Conservation (phyloP, 2,329 filamentous ascomycete genomes). For the Nemania abortiva region DNA sequence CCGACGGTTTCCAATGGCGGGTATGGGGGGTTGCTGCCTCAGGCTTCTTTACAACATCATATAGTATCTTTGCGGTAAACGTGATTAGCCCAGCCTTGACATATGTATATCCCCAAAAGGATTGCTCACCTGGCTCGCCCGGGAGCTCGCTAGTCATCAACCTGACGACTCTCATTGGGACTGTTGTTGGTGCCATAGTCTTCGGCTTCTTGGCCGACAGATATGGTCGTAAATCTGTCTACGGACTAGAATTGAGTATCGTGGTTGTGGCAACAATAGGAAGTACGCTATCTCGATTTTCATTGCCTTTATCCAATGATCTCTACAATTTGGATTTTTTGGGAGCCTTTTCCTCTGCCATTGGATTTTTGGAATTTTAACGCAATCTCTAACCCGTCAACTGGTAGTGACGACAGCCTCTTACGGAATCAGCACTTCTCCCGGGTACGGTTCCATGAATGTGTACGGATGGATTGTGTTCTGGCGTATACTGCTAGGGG, state of each 20-base stretch:
- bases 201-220: conserved; percentile 68
- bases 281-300: conserved; percentile 17
- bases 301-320: neutral
- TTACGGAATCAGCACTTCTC: too few relatives aligned
- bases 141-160: conserved; percentile 51
- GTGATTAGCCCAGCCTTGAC: conserved; percentile 41
- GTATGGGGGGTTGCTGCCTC: conserved; percentile 46
- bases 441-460: conserved; percentile 44
- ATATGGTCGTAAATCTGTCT: conserved; percentile 66
- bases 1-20: conserved; percentile 45
- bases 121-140: conserved; percentile 14
- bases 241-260: conserved; percentile 68
- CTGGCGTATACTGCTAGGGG: conserved; percentile 51
- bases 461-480: conserved; percentile 48
- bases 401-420: conserved; percentile 42
- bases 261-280: conserved; percentile 70
- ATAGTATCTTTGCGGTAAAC: conserved; percentile 52
- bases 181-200: conserved; percentile 63
- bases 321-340: neutral
- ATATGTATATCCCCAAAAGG: conserved; percentile 42
- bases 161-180: conserved; percentile 65
- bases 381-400: neutral
- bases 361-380: neutral
- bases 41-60: conserved; percentile 54
- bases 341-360: neutral